These are phyloP conservation scores for Fraxinus angustifolia DNA, from an alignment of 305 asterid species.

Conservation along the genomic window DNA sequence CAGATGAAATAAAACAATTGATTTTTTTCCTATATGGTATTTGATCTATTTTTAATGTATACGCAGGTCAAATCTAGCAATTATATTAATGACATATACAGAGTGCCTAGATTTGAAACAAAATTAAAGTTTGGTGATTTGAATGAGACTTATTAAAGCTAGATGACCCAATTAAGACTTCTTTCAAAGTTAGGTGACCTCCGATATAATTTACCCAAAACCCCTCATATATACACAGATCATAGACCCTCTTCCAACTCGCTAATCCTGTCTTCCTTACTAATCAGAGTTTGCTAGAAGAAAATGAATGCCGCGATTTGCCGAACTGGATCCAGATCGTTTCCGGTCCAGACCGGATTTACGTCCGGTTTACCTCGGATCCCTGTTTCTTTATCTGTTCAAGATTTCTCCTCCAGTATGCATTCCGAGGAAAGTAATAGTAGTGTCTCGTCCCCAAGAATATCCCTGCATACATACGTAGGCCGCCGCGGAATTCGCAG, in stretches of 20 bases:
- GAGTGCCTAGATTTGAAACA: background rate
- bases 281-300: background rate
- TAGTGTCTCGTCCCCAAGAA: constrained; percentile 20
- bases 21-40: background rate
- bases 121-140: background rate
- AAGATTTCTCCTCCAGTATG: background rate
- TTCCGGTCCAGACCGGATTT: constrained; percentile 20
- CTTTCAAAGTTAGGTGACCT: background rate
- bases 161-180: background rate
- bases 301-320: constrained; percentile 41
- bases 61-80: background rate
- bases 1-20: background rate
- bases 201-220: background rate
- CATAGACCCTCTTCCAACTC: background rate
- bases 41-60: background rate
- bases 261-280: background rate
- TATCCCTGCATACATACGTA: constrained; percentile 19
- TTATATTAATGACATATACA: background rate
- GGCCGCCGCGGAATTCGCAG: constrained; percentile 35
- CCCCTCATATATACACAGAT: background rate
- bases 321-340: constrained; percentile 54
- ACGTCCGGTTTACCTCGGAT: constrained; percentile 20
- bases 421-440: constrained; percentile 15
- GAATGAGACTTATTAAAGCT: background rate
- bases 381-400: constrained; percentile 16